A percentile compares a stretch with the other conserved stretches of the same genome.
Conservation (phyloP, 2,329 filamentous ascomycete genomes). For the Microdochium nivale region DNA sequence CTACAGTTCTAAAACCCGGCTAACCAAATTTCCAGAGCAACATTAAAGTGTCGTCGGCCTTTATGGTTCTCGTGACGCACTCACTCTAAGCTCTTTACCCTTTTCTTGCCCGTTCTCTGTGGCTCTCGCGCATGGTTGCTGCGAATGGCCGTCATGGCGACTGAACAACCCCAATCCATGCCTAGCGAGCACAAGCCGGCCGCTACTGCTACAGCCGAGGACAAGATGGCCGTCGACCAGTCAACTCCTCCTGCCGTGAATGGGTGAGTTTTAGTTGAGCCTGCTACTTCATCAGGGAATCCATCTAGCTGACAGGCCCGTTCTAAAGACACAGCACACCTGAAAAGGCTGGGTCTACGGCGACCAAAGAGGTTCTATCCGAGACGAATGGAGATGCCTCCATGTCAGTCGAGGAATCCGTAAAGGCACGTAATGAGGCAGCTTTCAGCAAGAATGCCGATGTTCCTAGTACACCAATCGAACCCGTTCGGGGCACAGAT, state of each 20-base stretch:
- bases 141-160: constrained; percentile 21
- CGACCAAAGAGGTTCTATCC: not conserved
- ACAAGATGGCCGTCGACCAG: constrained; percentile 43
- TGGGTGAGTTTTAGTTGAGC: constrained; percentile 41
- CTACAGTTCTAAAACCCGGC: not conserved
- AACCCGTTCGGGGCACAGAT: constrained; percentile 5
- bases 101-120: not conserved
- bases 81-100: not conserved
- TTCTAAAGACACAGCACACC: constrained; percentile 7
- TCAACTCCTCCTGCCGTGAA: constrained; percentile 31
- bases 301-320: constrained; percentile 1
- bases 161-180: constrained; percentile 17
- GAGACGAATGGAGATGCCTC: not conserved
- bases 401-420: constrained; percentile 1
- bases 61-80: not conserved
- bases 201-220: constrained; percentile 11
- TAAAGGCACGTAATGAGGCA: constrained; percentile 11
- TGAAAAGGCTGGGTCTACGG: not conserved
- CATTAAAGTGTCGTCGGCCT: not conserved
- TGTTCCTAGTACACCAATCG: constrained; percentile 5
- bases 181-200: constrained; percentile 12
- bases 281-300: not conserved
- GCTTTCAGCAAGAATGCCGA: constrained; percentile 13
- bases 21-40: not conserved
- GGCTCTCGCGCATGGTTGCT: not conserved